phyloP scores from a whole-genome alignment of 495 filamentous ascomycete genomes.

The Xylaria palmicola region DNA sequence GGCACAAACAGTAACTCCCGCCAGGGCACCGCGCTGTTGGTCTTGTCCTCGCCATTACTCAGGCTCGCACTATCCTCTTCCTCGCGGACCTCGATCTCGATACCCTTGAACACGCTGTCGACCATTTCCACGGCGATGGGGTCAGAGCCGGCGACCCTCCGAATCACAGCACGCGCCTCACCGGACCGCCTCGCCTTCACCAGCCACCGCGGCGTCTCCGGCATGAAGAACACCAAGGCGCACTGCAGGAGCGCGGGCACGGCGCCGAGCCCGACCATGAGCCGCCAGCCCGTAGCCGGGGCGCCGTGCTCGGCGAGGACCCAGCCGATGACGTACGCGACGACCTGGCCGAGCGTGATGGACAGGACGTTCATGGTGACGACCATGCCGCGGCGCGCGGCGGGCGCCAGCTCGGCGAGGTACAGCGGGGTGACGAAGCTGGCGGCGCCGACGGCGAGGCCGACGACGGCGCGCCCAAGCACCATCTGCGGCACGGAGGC shows the following conservation, averaged over 20 bases:
- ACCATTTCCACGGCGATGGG: conserved; percentile 46
- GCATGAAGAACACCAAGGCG: conserved; percentile 62
- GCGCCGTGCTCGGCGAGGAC: conserved; percentile 54
- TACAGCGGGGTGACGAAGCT: conserved; percentile 83
- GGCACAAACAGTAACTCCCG: conserved; percentile 56
- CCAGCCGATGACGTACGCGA: conserved; percentile 80
- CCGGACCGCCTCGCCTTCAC: conserved; percentile 61
- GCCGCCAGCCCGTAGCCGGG: conserved; percentile 67
- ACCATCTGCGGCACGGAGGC: conserved; percentile 69
- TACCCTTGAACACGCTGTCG: conserved; percentile 58
- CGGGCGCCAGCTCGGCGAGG: conserved; percentile 81
- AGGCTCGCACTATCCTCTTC: conserved; percentile 54
- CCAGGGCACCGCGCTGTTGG: conserved; percentile 33
- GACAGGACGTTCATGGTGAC: conserved; percentile 78
- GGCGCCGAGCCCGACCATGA: conserved; percentile 86
- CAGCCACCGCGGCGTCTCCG: conserved; percentile 86
- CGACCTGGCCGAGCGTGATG: conserved; percentile 80
- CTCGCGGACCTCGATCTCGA: conserved; percentile 67
- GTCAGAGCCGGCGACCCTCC: conserved; percentile 60
- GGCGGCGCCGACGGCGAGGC: conserved; percentile 77
- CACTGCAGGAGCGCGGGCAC: conserved; percentile 72
- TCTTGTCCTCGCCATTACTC: conserved; percentile 24
- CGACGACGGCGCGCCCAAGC: conserved; percentile 74
- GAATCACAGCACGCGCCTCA: conserved; percentile 62
- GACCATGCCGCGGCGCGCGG: conserved; percentile 68